Percentiles rank a stretch among this genome's conserved stretches.
Conservation (phyloP, 1,139 yeast species). For the Arxiozyma slooffiae region DNA sequence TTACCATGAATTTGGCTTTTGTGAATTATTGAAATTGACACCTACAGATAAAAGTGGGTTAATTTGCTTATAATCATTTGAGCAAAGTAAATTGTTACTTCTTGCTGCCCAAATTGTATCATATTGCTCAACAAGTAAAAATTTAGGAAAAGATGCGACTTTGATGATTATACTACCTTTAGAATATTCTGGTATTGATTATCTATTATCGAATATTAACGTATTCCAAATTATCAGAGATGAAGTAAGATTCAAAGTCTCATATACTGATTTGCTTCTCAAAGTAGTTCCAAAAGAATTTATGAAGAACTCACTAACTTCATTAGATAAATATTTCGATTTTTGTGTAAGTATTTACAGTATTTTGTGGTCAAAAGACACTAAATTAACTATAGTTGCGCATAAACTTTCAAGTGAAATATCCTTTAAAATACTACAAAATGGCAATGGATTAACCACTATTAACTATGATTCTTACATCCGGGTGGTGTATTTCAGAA, state of each 20-base stretch:
- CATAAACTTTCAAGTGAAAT: conserved; percentile 29
- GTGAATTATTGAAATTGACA: conserved; percentile 28
- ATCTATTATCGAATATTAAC: conserved; percentile 41
- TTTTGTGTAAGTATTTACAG: conserved; percentile 60
- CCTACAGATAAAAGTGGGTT: conserved; percentile 26
- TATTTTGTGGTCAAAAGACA: conserved; percentile 35
- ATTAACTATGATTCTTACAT: conserved; percentile 63
- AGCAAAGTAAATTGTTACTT: conserved; percentile 34
- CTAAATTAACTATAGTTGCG: conserved; percentile 29
- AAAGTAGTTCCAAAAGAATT: conserved; percentile 50
- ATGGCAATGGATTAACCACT: conserved; percentile 31
- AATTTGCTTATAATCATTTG: conserved; percentile 22
- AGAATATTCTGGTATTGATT: conserved; percentile 31
- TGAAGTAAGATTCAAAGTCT: conserved; percentile 35
- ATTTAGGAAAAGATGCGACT: conserved; percentile 24
- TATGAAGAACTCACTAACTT: conserved; percentile 34
- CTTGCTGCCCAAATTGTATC: conserved; percentile 40
- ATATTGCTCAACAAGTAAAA: conserved; percentile 28
- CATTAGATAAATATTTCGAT: conserved; percentile 31
- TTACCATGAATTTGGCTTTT: conserved; percentile 29
- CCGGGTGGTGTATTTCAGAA: conserved; percentile 78
- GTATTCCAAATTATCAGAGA: conserved; percentile 41
- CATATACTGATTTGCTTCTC: conserved; percentile 39
- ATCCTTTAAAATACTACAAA: conserved; percentile 45
- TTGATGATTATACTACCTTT: conserved; percentile 30